Evolutionary conservation across 73 alveolate genomes (phyloP), one percentile per base, ranked within the genome.

Genomic region (Uronychia setigera): DNA sequence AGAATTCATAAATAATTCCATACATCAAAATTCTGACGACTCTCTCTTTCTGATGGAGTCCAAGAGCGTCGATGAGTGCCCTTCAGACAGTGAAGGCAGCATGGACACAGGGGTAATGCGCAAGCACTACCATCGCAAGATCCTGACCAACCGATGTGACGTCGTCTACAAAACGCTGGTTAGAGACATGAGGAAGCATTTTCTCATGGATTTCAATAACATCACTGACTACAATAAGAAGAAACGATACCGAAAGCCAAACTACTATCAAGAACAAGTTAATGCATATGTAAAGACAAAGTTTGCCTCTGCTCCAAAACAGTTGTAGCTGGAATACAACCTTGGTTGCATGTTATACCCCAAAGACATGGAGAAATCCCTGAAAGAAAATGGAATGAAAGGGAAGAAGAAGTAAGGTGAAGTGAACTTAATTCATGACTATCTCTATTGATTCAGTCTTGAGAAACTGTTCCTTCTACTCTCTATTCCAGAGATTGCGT

Each of bases 111-210:
- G 19, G n/a, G 19, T 46, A 5, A 46, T 19, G n/a, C 67, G 67
- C 67, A 46, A 19, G 67, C 67, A 46, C 67, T 46, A 46, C 67
- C 67, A 46, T 19, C 5, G 67, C n/a, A 46, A 46, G 67, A 46
- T 46, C 19, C 67, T 46, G n/a, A 46, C 67, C 67, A 46, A 46
- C 30, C 77, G 94, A 27, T 28, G 94, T 31, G 94, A 88, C 57
- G 94, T 88, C 1, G 80, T 88, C 0, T 88, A 77, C 77, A 88
- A 88, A 58, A 88, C 94, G 25, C 67, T 88, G 25, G 59, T 82
- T 1, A 82, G 94, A 76, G 94, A 88, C 35, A 83, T 88, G 91
- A 33, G 94, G 60, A 88, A 88, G 57, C 83, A 77, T 77, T 82
- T 29, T 58, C 35, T 87, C n/a, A 33, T 60, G 60, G 94, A 88